Evolutionary conservation across 768 basidiomycete genomes (phyloP).

Genomic region (Boletus rex-veris): DNA sequence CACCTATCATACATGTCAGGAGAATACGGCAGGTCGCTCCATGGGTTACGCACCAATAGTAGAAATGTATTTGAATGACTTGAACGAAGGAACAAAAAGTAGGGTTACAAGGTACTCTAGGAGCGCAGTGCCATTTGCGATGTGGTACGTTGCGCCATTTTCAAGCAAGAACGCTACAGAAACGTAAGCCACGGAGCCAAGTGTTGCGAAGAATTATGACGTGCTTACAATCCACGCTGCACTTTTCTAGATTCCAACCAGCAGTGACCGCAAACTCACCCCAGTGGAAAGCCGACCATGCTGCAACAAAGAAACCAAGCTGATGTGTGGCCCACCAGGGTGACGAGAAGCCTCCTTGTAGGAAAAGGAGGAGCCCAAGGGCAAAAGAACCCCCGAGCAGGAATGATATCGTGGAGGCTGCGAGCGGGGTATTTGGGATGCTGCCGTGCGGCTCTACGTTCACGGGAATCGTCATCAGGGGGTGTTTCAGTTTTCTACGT

Average conservation of each 20-base stretch:
- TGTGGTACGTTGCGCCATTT: constrained; percentile 81
- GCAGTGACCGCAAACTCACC: constrained; percentile 94
- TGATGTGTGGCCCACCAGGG: constrained; percentile 70
- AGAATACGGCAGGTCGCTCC: not conserved
- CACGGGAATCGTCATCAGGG: constrained; percentile 56
- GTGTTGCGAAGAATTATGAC: not conserved
- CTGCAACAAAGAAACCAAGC: constrained; percentile 77
- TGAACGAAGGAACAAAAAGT: constrained; percentile 64
- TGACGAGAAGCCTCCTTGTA: constrained; percentile 41
- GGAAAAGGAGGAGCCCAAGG: constrained; percentile 50
- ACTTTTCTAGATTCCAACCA: constrained; percentile 91
- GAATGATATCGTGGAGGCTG: constrained; percentile 75
- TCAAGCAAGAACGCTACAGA: constrained; percentile 84
- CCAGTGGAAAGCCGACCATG: constrained; percentile 90
- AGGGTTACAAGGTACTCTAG: constrained; percentile 73
- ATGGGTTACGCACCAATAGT: constrained; percentile 45
- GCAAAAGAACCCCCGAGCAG: constrained; percentile 73
- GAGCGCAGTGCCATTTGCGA: constrained; percentile 76
- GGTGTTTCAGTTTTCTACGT: constrained; percentile 32
- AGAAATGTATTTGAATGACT: constrained; percentile 57
- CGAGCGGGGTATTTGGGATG: constrained; percentile 89
- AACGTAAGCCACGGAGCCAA: constrained; percentile 4
- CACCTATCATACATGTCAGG: constrained; percentile 43
- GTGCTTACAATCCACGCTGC: constrained; percentile 85
- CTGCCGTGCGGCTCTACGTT: constrained; percentile 41